Conservation (phyloP, 257 asterid genomes). For the Plantago major region DNA sequence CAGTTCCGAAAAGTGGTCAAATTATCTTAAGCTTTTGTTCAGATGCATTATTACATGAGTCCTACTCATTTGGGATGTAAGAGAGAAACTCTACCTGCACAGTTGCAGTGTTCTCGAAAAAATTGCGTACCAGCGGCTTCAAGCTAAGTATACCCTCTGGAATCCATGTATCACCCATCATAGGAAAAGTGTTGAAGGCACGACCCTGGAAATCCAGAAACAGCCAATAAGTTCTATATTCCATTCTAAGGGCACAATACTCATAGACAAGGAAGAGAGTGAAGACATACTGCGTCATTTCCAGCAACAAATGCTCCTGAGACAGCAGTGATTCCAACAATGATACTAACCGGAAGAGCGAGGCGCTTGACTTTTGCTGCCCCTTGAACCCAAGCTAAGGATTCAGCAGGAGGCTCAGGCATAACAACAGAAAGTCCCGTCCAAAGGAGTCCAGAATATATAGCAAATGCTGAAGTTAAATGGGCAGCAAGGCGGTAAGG, state of each 20-base stretch:
- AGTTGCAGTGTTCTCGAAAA: conserved; percentile 83
- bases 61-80: conserved; percentile 11
- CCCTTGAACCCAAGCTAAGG: conserved; percentile 74
- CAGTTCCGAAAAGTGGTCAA: background rate
- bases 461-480: conserved; percentile 87
- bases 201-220: conserved; percentile 57
- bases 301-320: conserved; percentile 99
- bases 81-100: conserved; percentile 62
- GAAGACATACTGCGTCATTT: conserved; percentile 73
- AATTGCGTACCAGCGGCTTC: conserved; percentile 80
- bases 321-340: conserved; percentile 83
- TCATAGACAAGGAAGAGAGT: conserved; percentile 11
- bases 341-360: conserved; percentile 73
- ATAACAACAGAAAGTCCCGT: conserved; percentile 87
- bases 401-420: conserved; percentile 94
- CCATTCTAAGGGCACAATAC: conserved; percentile 2
- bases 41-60: conserved; percentile 7
- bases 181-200: conserved; percentile 90
- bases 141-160: conserved; percentile 68
- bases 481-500: conserved; percentile 97
- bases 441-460: conserved; percentile 90
- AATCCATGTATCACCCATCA: conserved; percentile 91
- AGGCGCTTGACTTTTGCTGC: conserved; percentile 84
- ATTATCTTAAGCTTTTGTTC: background rate
- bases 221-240: conserved; percentile 13